A percentile compares a stretch with the other conserved stretches of the same genome.
These are phyloP conservation scores for Colletotrichum sidae DNA, from an alignment of 2,329 filamentous ascomycete genomes.

Conservation along the genomic window DNA sequence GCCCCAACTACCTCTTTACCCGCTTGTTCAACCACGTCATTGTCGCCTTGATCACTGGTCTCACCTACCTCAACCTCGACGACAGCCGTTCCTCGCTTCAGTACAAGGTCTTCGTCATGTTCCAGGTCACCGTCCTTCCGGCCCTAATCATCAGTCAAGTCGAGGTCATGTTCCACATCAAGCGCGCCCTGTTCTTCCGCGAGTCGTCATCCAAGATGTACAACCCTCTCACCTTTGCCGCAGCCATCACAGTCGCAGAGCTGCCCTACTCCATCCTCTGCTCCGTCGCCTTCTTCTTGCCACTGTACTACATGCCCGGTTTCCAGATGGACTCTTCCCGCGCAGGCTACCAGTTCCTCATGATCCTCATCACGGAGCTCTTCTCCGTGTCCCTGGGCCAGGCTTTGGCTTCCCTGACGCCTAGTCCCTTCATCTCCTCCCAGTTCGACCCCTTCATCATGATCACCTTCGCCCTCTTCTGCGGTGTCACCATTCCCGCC, in stretches of 20 bases:
- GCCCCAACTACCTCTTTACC: slow-evolving; percentile 90
- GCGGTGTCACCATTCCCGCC: slow-evolving; percentile 84
- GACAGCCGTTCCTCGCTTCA: slow-evolving; percentile 82
- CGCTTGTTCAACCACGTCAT: slow-evolving; percentile 86
- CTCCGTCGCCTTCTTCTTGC: slow-evolving; percentile 83
- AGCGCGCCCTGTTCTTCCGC: slow-evolving; percentile 85
- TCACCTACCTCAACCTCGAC: slow-evolving; percentile 83
- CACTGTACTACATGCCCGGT: slow-evolving; percentile 86
- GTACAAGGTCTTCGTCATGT: slow-evolving; percentile 89
- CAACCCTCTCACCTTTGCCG: slow-evolving; percentile 80
- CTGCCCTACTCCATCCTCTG: slow-evolving; percentile 87
- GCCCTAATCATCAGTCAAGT: slow-evolving; percentile 87
- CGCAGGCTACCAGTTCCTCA: slow-evolving; percentile 89
- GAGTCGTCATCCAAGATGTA: slow-evolving; percentile 91
- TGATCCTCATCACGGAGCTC: slow-evolving; percentile 84
- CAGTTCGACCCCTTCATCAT: slow-evolving; percentile 86
- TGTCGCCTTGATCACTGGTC: slow-evolving; percentile 81
- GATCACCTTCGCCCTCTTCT: slow-evolving; percentile 87
- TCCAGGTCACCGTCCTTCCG: slow-evolving; percentile 87
- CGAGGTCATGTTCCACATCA: slow-evolving; percentile 85
- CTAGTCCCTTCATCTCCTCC: slow-evolving; percentile 81
- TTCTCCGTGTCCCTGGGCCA: slow-evolving; percentile 87
- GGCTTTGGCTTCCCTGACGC: slow-evolving; percentile 80
- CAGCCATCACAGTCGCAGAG: slow-evolving; percentile 84
- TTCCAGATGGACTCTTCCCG: slow-evolving; percentile 72